Evolutionary conservation across 2,329 filamentous ascomycete species (phyloP).

Genomic region (Phialophora expanda): DNA sequence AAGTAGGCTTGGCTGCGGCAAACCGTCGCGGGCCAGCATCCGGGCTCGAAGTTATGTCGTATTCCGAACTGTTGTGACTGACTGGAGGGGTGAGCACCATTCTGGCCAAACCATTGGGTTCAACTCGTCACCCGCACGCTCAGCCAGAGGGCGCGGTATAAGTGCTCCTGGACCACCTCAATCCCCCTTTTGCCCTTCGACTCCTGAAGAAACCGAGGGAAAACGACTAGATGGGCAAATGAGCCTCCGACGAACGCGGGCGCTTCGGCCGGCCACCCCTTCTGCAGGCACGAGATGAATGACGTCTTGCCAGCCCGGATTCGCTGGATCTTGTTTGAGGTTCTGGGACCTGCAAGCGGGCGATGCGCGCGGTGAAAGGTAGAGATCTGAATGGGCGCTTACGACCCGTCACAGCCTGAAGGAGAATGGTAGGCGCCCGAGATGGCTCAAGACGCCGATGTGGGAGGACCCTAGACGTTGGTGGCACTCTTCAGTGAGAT

Average conservation of each 20-base stretch:
- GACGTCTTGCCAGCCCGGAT: slow-evolving; percentile 20
- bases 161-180: slow-evolving; percentile 9
- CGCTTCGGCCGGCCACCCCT: slow-evolving; percentile 27
- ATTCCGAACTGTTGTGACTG: slow-evolving; percentile 14
- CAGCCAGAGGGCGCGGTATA: slow-evolving; percentile 22
- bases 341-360: slow-evolving; percentile 3
- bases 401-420: slow-evolving; percentile 22
- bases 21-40: slow-evolving; percentile 28
- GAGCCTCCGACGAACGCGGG: slow-evolving; percentile 21
- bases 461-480: slow-evolving; percentile 3
- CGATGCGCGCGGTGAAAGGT: slow-evolving; percentile 18
- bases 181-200: slow-evolving; percentile 6
- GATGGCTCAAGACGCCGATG: slow-evolving; percentile 5
- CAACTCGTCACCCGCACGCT: neutral
- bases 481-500: neutral
- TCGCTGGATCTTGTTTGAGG: slow-evolving; percentile 5
- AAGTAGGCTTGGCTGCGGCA: slow-evolving; percentile 29
- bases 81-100: slow-evolving; percentile 11
- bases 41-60: slow-evolving; percentile 23
- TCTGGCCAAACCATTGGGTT: neutral
- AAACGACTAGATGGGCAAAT: slow-evolving; percentile 20
- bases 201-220: slow-evolving; percentile 22
- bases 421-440: slow-evolving; percentile 20
- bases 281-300: slow-evolving; percentile 15
- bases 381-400: slow-evolving; percentile 23